A percentile compares a stretch with the other conserved stretches of the same genome.
These are phyloP conservation scores for Cutaneotrichosporon sp. DNA, from an alignment of 1,284 basidiomycete species.

Conservation along the genomic window DNA sequence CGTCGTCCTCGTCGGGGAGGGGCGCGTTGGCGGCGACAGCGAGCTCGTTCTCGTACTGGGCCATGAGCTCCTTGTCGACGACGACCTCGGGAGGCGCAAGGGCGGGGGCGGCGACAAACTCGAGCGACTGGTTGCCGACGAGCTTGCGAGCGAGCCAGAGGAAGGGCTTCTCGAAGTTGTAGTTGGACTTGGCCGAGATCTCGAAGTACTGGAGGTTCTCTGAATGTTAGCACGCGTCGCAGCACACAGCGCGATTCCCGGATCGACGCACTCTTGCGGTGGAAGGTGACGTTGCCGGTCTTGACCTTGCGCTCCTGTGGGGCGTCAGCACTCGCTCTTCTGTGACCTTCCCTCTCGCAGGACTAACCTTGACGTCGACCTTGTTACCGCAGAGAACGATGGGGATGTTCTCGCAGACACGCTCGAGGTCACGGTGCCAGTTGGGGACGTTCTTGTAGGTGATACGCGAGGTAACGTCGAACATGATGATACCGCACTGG, in stretches of 20 bases:
- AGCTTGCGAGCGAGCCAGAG: constrained; percentile 98
- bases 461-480: constrained; percentile 99
- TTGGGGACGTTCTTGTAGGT: constrained; percentile 99
- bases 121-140: constrained; percentile 85
- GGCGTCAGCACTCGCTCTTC: constrained; percentile 16
- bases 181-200: constrained; percentile 99
- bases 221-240: constrained; percentile 21
- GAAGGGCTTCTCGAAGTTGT: constrained; percentile 99
- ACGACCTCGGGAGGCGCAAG: constrained; percentile 91
- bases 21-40: constrained; percentile 59
- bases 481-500: constrained; percentile 99
- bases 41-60: constrained; percentile 81
- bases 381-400: constrained; percentile 99
- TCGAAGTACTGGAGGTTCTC: constrained; percentile 99
- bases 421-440: constrained; percentile 99
- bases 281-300: constrained; percentile 98
- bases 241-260: not conserved
- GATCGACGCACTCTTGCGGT: constrained; percentile 77
- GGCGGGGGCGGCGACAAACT: constrained; percentile 96
- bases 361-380: constrained; percentile 93
- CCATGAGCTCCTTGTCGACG: constrained; percentile 73
- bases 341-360: not conserved
- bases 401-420: constrained; percentile 62
- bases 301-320: constrained; percentile 97
- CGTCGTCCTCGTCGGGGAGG: constrained; percentile 56